Conservation (phyloP, 2,329 filamentous ascomycete genomes). For the Mollisiaceae sp. region DNA sequence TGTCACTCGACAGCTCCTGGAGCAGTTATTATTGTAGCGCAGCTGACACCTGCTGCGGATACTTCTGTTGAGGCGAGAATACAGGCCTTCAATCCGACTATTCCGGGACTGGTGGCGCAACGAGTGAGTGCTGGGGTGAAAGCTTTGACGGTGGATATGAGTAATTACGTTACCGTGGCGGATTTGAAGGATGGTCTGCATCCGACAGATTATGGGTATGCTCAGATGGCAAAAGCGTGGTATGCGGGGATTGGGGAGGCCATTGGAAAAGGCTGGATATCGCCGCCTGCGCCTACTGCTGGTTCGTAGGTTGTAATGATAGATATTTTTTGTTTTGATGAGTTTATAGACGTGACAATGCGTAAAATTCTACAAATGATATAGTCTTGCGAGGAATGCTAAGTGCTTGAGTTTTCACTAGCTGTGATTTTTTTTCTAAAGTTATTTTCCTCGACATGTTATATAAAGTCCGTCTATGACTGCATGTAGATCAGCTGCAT, state of each 20-base stretch:
- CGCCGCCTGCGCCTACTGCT: background rate
- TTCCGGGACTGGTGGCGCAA: conserved; percentile 22
- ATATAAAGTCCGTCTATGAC: too few relatives aligned
- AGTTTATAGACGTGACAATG: too few relatives aligned
- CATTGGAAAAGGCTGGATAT: conserved; percentile 2
- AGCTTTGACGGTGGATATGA: conserved; percentile 28
- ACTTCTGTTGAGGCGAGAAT: conserved; percentile 7
- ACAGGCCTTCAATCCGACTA: conserved; percentile 22
- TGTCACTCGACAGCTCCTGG: conserved; percentile 35
- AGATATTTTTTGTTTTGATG: too few relatives aligned
- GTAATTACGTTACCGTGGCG: conserved; percentile 8
- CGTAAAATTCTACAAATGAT: too few relatives aligned
- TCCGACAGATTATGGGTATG: conserved; percentile 31
- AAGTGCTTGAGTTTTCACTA: too few relatives aligned
- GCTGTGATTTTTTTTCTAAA: too few relatives aligned
- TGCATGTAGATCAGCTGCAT: too few relatives aligned
- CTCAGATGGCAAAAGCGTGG: conserved; percentile 28
- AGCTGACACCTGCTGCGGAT: conserved; percentile 38
- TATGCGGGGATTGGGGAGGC: conserved; percentile 8
- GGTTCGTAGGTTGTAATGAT: background rate
- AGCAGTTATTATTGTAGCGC: conserved; percentile 45
- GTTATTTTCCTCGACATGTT: too few relatives aligned
- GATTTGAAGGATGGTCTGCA: conserved; percentile 30
- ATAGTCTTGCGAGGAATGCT: too few relatives aligned
- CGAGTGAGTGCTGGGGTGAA: conserved; percentile 19